Percentiles rank a stretch among this genome's conserved stretches.
Conservation (phyloP, 2,329 filamentous ascomycete species). For the Aspergillus bombycis region DNA sequence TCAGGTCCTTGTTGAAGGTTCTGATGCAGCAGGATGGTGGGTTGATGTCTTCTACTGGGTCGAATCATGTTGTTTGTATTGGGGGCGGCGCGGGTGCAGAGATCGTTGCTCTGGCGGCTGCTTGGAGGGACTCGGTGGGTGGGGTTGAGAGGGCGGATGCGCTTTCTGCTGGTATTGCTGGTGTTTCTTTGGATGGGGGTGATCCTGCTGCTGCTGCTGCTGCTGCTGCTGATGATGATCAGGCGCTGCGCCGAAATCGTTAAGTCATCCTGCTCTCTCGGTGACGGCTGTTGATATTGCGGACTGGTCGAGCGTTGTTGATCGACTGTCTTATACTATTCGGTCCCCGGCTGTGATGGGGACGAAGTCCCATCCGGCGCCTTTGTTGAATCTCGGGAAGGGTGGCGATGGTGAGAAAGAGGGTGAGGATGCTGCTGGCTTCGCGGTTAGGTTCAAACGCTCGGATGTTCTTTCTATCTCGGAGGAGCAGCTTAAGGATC, state of each 20-base stretch:
- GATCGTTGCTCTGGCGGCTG: conserved; percentile 65
- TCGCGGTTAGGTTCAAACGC: conserved; percentile 50
- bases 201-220: neutral
- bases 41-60: neutral
- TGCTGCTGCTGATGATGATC: neutral
- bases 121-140: conserved; percentile 45
- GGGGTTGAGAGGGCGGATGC: conserved; percentile 1
- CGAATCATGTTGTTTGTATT: conserved; percentile 55
- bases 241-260: neutral
- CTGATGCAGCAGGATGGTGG: conserved; percentile 13
- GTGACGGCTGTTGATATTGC: conserved; percentile 79
- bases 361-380: conserved; percentile 33
- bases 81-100: conserved; percentile 70
- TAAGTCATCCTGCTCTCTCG: conserved; percentile 30
- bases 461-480: conserved; percentile 54
- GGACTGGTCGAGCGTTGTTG: conserved; percentile 70
- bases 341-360: conserved; percentile 39
- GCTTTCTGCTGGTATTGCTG: conserved; percentile 19
- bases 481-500: conserved; percentile 41
- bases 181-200: conserved; percentile 5
- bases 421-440: conserved; percentile 7
- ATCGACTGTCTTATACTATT: conserved; percentile 61
- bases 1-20: conserved; percentile 43
- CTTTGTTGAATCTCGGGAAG: conserved; percentile 21
- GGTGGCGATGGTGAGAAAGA: conserved; percentile 7